Conservation (phyloP, 108 stramenopile genomes). For the Nitzschia inconspicua region DNA sequence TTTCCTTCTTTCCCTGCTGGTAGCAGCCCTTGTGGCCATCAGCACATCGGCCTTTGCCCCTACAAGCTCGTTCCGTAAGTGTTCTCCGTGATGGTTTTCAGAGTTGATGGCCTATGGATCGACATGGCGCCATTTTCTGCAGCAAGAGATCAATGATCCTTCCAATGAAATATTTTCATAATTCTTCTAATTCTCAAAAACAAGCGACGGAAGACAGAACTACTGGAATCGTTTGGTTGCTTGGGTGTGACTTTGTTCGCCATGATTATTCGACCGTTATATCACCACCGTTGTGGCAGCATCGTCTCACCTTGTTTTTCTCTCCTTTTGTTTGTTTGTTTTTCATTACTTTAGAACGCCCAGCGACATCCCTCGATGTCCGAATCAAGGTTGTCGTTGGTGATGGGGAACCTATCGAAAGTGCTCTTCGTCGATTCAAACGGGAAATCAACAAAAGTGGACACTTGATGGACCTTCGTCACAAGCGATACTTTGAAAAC, state of each 20-base stretch:
- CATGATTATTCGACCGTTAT: no score
- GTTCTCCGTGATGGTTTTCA: neutral
- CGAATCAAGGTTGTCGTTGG: constrained; percentile 71
- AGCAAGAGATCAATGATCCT: no score
- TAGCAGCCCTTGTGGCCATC: constrained; percentile 27
- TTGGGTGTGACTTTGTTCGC: no score
- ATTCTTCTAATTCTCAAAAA: no score
- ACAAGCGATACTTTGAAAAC: constrained; percentile 87
- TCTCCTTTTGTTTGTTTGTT: neutral
- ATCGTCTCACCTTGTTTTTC: neutral
- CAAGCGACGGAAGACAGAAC: no score
- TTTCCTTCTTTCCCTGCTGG: constrained; percentile 31
- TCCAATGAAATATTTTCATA: no score
- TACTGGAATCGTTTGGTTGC: no score
- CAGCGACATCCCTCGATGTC: constrained; percentile 48
- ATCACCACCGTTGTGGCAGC: no score
- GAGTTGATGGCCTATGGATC: no score
- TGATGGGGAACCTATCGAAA: constrained; percentile 87
- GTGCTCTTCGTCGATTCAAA: constrained; percentile 88
- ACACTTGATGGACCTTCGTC: constrained; percentile 86
- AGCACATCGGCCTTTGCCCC: constrained; percentile 40
- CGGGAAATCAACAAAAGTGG: constrained; percentile 88
- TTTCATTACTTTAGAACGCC: constrained; percentile 11
- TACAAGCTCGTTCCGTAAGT: constrained; percentile 21
- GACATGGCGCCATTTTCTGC: no score